Conservation (phyloP, 306 rosid genomes). For the Neltuma alba region DNA sequence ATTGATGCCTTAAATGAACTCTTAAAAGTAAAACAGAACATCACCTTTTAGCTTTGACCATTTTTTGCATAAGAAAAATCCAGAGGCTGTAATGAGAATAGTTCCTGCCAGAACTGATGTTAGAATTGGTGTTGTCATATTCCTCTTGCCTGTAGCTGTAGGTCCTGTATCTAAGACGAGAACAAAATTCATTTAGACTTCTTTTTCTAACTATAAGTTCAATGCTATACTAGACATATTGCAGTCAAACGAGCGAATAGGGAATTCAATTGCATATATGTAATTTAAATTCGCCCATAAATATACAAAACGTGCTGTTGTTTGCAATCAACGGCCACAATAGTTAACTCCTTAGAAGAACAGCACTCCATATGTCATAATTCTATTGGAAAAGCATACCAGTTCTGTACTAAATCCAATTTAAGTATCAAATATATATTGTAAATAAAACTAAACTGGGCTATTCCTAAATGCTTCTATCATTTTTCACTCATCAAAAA, state of each 20-base stretch:
- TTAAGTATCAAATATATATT: too few relatives aligned
- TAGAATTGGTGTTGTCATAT: background rate
- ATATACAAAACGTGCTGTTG: too few relatives aligned
- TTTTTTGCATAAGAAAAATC: background rate
- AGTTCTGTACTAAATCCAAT: background rate
- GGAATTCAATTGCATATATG: too few relatives aligned
- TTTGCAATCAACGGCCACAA: too few relatives aligned
- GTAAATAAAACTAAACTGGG: background rate
- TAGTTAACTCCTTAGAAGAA: too few relatives aligned
- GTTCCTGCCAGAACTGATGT: slow-evolving; percentile 26
- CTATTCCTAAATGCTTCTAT: too few relatives aligned
- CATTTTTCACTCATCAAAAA: background rate
- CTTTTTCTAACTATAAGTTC: background rate
- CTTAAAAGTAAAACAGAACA: too few relatives aligned
- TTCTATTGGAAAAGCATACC: too few relatives aligned
- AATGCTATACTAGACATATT: background rate
- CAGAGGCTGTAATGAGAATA: background rate
- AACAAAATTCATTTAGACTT: background rate
- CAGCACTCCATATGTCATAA: too few relatives aligned
- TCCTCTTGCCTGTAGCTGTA: slow-evolving; percentile 1
- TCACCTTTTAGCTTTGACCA: background rate
- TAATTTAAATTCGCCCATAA: too few relatives aligned
- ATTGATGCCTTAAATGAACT: background rate
- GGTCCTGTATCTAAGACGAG: background rate
- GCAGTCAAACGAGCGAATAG: background rate